A percentile compares a stretch with the other conserved stretches of the same genome.
phyloP scores from a whole-genome alignment of 1,284 basidiomycete genomes.

The Tilletiaria anomala region DNA sequence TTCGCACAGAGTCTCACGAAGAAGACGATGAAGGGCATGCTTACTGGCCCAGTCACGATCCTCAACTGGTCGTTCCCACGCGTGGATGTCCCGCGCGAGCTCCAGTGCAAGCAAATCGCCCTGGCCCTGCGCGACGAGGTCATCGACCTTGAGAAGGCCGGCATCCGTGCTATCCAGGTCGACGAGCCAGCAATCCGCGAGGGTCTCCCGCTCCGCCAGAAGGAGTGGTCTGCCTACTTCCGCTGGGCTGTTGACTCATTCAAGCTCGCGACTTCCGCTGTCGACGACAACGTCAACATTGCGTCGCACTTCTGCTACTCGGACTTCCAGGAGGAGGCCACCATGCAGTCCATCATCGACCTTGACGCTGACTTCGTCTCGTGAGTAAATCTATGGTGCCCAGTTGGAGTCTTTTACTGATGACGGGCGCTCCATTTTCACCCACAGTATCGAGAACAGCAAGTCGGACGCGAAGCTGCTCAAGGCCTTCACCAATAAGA shows the following conservation, averaged over 20 bases:
- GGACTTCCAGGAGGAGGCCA: conserved; percentile 82
- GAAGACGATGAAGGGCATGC: conserved; percentile 98
- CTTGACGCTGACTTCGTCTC: conserved; percentile 99
- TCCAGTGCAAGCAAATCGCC: conserved; percentile 96
- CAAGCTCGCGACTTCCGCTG: conserved; percentile 34
- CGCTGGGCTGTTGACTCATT: conserved; percentile 39
- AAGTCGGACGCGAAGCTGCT: conserved; percentile 57
- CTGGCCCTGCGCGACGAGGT: conserved; percentile 98
- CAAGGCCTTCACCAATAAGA: conserved; percentile 83
- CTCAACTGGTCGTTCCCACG: conserved; percentile 99
- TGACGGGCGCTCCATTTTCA: too few relatives aligned
- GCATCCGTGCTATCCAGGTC: conserved; percentile 95
- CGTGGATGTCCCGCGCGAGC: conserved; percentile 87
- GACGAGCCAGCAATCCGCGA: conserved; percentile 99
- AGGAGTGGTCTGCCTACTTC: conserved; percentile 36
- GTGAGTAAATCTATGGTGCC: too few relatives aligned
- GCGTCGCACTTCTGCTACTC: conserved; percentile 41
- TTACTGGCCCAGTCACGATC: conserved; percentile 61
- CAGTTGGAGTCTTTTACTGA: too few relatives aligned
- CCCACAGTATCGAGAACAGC: conserved; percentile 82
- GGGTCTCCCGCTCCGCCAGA: conserved; percentile 47
- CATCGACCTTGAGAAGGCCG: conserved; percentile 88
- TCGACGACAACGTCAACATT: conserved; percentile 34
- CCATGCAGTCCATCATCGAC: conserved; percentile 92
- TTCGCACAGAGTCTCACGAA: conserved; percentile 90